phyloP scores from a whole-genome alignment of 2,329 filamentous ascomycete genomes.

The Diplodia mutila region DNA sequence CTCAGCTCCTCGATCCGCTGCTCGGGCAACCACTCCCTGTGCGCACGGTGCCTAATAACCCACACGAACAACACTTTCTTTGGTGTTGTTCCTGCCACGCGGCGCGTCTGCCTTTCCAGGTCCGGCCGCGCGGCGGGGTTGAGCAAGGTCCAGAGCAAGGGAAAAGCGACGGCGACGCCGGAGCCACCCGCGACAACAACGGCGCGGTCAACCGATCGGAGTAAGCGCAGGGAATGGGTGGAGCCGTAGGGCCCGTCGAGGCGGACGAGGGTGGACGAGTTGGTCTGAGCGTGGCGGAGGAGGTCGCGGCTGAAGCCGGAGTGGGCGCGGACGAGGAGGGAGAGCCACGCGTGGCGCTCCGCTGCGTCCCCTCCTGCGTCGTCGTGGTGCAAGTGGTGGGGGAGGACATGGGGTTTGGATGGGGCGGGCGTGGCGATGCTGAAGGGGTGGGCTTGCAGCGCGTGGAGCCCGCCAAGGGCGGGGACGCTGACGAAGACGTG shows the following conservation, averaged over 20 bases:
- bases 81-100: constrained; percentile 25
- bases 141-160: constrained; percentile 59
- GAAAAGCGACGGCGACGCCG: constrained; percentile 67
- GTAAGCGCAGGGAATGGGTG: constrained; percentile 57
- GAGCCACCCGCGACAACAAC: constrained; percentile 66
- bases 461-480: constrained; percentile 55
- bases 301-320: constrained; percentile 63
- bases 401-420: background rate
- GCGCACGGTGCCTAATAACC: constrained; percentile 59
- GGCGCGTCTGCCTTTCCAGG: constrained; percentile 31
- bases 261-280: constrained; percentile 52
- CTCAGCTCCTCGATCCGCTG: constrained; percentile 56
- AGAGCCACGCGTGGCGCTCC: constrained; percentile 54
- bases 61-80: constrained; percentile 59
- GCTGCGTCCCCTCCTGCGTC: background rate
- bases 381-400: background rate
- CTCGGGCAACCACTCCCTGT: constrained; percentile 59
- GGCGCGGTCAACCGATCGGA: constrained; percentile 54
- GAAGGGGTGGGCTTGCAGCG: constrained; percentile 67
- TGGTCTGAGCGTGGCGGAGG: constrained; percentile 54
- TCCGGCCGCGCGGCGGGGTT: constrained; percentile 31
- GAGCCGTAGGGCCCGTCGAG: constrained; percentile 70
- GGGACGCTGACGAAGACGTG: constrained; percentile 68
- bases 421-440: constrained; percentile 67
- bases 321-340: constrained; percentile 63